Conservation (phyloP, 2,329 filamentous ascomycete genomes). For the Plectosphaerella plurivora region DNA sequence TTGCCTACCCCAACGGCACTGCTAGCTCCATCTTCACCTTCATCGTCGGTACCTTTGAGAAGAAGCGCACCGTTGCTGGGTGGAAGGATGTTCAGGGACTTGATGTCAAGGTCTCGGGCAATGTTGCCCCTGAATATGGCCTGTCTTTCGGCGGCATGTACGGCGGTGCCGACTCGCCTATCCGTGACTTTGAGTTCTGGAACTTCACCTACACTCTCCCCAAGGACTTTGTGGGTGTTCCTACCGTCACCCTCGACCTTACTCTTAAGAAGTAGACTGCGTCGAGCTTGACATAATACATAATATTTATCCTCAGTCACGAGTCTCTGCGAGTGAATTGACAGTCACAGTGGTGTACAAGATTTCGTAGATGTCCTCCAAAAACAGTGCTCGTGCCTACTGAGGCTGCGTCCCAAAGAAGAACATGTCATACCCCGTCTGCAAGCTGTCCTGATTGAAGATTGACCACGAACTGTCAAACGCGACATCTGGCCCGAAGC, state of each 20-base stretch:
- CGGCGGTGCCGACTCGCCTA: conserved; percentile 23
- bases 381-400: background rate
- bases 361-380: background rate
- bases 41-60: conserved; percentile 40
- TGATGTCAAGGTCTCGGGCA: conserved; percentile 38
- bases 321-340: no score
- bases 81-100: conserved; percentile 47
- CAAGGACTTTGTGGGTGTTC: conserved; percentile 18
- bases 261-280: background rate
- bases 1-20: conserved; percentile 51
- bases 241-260: conserved; percentile 7
- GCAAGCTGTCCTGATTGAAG: conserved; percentile 18
- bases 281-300: no score
- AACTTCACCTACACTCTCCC: conserved; percentile 39
- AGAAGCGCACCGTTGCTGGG: conserved; percentile 34
- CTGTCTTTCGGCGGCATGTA: conserved; percentile 37
- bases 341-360: background rate
- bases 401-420: background rate
- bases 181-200: conserved; percentile 39
- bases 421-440: conserved; percentile 14
- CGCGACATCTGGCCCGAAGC: conserved; percentile 7
- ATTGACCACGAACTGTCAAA: conserved; percentile 20
- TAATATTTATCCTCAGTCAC: no score
- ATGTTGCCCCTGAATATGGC: conserved; percentile 30
- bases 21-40: conserved; percentile 44